phyloP scores from a whole-genome alignment of 2,329 filamentous ascomycete genomes.

The Drechslerella stenobrocha region DNA sequence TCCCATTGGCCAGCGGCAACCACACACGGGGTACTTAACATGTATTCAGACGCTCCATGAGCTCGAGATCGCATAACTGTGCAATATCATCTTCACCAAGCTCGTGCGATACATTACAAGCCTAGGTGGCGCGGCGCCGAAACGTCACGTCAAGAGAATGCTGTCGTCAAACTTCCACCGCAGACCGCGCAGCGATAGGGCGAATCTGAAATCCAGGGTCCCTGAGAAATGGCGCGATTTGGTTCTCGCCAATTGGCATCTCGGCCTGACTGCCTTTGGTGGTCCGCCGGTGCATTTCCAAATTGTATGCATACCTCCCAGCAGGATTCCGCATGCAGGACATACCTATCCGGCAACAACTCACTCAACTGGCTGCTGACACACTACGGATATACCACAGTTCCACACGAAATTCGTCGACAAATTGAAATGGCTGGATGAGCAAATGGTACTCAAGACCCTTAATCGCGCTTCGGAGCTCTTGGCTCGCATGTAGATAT shows the following conservation, averaged over 20 bases:
- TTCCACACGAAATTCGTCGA: conserved; percentile 60
- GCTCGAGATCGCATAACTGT: too few species aligned
- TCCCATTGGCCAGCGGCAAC: conserved; percentile 12
- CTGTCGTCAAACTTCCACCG: conserved; percentile 15
- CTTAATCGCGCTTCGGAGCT: neutral
- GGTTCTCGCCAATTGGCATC: conserved; percentile 60
- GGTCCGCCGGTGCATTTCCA: conserved; percentile 72
- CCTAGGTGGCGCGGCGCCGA: too few species aligned
- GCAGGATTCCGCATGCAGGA: too few species aligned
- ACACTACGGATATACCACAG: conserved; percentile 57
- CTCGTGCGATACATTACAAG: too few species aligned
- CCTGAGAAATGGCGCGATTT: conserved; percentile 31
- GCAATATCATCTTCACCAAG: too few species aligned
- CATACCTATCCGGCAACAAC: too few species aligned
- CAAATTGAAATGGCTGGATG: conserved; percentile 66
- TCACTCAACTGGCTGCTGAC: neutral
- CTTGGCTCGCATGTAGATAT: too few species aligned
- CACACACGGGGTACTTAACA: neutral
- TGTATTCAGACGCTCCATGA: neutral
- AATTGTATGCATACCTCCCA: conserved; percentile 58
- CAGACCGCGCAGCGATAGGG: neutral
- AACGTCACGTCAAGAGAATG: conserved; percentile 17
- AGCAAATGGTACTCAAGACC: conserved; percentile 63
- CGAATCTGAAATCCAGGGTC: neutral
- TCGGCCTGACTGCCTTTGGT: conserved; percentile 69